Base-by-base conservation (phyloP, 345 rosid species). In the Salix suchowensis region DNA sequence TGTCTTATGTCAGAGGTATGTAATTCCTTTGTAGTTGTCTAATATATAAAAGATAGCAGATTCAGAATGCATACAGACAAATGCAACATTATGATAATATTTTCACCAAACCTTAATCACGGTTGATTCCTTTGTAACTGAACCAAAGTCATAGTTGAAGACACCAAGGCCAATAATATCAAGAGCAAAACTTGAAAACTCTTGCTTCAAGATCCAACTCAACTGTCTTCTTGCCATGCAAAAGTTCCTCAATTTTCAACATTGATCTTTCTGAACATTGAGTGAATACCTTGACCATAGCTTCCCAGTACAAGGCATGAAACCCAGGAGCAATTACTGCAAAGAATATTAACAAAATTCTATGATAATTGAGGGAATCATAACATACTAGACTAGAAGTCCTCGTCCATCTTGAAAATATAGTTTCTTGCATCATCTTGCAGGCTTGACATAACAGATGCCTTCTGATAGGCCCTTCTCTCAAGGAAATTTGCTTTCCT, bases 101-200 rank as follows among this genome's bases (percentile, higher is more conserved):
- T 24, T 42, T 42, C 15, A 42, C 48, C 79, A 77, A 75, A 94
- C 97, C 97, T 94, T 89, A 79, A 92, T 94, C 67, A 94, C 94
- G 36, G 98, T 95, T 68, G 97, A 94, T 85, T 92, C 98, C 81
- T 92, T 91, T 64, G 91, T 90, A 70, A 94, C 90, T 80, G 98
- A 94, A 75, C 97, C 95, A 78, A 92, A 94, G 74, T 94, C 94
- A 67, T 89, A 88, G 88, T 94, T 94, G 88, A 94, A 94, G 82
- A 94, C 92, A 23, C 91, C 91, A 71, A 94, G 93, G 71, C 98
- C 98, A 78, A 94, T 94, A 58, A 94, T 91, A 88, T 92, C 98
- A 62, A 94, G 96, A 71, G 98, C 96, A 76, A 92, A 84, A 83
- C 81, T 94, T 46, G 98, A 94, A 87, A 95, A 95, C 60, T 95